Evolutionary conservation across 768 basidiomycete species (phyloP), one percentile per base, ranked within the genome.

Genomic region (Bullera alba): DNA sequence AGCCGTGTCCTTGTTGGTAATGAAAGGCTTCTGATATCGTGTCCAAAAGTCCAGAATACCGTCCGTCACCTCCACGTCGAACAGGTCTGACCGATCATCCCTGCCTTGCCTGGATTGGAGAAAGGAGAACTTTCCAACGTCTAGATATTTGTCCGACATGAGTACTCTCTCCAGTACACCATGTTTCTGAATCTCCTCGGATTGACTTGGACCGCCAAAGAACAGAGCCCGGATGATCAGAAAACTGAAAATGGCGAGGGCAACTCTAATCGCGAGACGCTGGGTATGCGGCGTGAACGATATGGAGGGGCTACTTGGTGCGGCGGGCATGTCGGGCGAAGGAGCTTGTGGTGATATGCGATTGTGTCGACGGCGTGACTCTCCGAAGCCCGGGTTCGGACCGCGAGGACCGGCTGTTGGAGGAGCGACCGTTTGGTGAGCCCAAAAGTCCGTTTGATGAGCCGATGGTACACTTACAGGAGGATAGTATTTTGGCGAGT

Each of bases 41-140:
- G 83, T 81, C 95, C 93, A 99, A 67, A 86, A 96, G 72, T 96
- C 87, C 41, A 77, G 65, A 35, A 84, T 79, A 15, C 93, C 93
- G 63, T 86, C 81, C 43, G 77, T 73, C 51, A 96, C 81, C 26
- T 87, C 76, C 51, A 80, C 78, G 42, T 81, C 79, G 58, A 97
- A 81, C 46, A 96, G 76, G 63, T 95, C 93, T 1, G 81, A 79
- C 39, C 82, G 77, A 60, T 73, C 82, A 64, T 96, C 93, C 52
- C 93, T 77, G 1, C 91, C 91, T 75, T 89, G 80, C 28, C 95
- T 79, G 2, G 81, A 79, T 74, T 97, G 95, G 35, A 97, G 70
- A 68, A 95, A 96, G 8, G 82, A 79, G 74, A 92, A 82, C 55
- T 82, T 83, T 54, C 91, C 87, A 14, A 87, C 84, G 77, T 96